A percentile compares a stretch with the other conserved stretches of the same genome.
phyloP scores from a whole-genome alignment of 306 rosid species.

The Malus sieversii region DNA sequence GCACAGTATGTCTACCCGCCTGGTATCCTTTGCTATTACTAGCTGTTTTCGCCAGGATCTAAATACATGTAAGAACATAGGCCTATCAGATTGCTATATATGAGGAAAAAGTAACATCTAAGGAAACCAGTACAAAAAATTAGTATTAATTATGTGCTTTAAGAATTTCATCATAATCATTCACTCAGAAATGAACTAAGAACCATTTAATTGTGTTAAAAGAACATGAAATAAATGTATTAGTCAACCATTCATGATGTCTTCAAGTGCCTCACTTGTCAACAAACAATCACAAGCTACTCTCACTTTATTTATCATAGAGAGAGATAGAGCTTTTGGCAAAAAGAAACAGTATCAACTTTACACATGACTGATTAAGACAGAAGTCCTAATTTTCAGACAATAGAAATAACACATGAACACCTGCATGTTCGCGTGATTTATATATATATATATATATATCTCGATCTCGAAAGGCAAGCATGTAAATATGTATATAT shows the following conservation, averaged over 20 bases:
- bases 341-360: neutral
- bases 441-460: neutral
- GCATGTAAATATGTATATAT: no score
- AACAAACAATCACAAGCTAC: neutral
- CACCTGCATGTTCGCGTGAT: no score
- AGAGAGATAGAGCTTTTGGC: neutral
- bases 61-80: slow-evolving; percentile 18
- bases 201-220: neutral
- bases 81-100: slow-evolving; percentile 1
- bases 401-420: neutral
- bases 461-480: no score
- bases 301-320: neutral
- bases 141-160: neutral
- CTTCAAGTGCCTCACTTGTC: neutral
- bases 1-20: slow-evolving; percentile 86
- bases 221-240: neutral
- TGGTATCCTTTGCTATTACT: slow-evolving; percentile 65
- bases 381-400: neutral
- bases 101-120: neutral
- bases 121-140: neutral
- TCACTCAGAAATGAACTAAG: neutral
- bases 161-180: neutral
- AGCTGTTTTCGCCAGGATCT: slow-evolving; percentile 90
- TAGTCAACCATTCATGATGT: neutral
- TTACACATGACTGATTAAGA: neutral